A percentile compares a stretch with the other conserved stretches of the same genome.
phyloP scores from a whole-genome alignment of 257 asterid genomes.

The Paulownia fortunei region DNA sequence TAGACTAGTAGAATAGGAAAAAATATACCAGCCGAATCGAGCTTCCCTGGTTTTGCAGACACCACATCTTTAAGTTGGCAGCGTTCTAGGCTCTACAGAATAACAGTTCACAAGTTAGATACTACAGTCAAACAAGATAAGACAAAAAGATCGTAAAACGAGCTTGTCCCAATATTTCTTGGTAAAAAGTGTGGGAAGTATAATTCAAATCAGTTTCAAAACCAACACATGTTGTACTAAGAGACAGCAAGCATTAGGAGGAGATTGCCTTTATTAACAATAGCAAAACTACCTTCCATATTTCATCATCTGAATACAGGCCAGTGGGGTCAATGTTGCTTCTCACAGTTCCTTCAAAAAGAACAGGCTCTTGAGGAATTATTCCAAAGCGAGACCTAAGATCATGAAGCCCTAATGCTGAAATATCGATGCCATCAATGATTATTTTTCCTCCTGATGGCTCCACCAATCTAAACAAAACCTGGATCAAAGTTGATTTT shows the following conservation, averaged over 20 bases:
- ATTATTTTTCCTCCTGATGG: constrained; percentile 81
- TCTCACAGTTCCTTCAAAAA: constrained; percentile 94
- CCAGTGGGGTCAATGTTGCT: constrained; percentile 94
- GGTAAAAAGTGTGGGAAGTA: not conserved
- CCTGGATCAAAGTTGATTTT: constrained; percentile 92
- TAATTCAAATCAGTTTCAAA: not conserved
- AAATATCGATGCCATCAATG: constrained; percentile 76
- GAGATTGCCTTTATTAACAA: not conserved
- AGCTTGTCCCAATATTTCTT: not conserved
- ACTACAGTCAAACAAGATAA: not conserved
- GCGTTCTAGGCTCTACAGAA: constrained; percentile 78
- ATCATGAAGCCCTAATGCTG: constrained; percentile 87
- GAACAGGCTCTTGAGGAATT: constrained; percentile 99
- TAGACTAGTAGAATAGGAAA: not conserved
- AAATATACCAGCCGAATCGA: constrained; percentile 76
- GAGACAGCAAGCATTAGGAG: not conserved
- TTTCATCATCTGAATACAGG: constrained; percentile 81
- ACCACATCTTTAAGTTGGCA: constrained; percentile 99
- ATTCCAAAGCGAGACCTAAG: constrained; percentile 95
- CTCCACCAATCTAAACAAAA: constrained; percentile 93
- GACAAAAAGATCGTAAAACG: not conserved
- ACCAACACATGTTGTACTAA: not conserved
- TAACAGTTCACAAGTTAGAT: not conserved
- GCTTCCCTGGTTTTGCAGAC: constrained; percentile 78
- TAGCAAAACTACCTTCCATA: constrained; percentile 75